Evolutionary conservation across 768 basidiomycete genomes (phyloP), one percentile per base, ranked within the genome.

Genomic region (Zangia roseola): DNA sequence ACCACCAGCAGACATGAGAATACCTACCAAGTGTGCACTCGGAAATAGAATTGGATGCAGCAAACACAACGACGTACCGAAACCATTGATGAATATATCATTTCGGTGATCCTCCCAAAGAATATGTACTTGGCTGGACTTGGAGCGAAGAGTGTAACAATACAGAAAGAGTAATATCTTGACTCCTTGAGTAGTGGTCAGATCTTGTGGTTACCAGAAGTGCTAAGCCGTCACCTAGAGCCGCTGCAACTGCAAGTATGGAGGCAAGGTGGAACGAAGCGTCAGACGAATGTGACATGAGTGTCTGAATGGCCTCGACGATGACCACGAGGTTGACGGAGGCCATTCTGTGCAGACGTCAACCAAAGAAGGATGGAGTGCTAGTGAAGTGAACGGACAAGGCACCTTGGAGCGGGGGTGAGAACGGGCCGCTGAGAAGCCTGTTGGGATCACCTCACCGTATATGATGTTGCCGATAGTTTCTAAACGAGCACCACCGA

Each of bases 91-190:
- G 63, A 82, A 89, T n/a, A 93, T 64, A 60, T 95, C 95, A 60
- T 94, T 97, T 56, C 94, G 77, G 56, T 97, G 94, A 63, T 98
- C 95, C 67, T 97, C 91, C 93, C 92, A 97, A 24, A 97, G 78
- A n/a, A 97, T 82, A 39, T 82, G 81, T 3, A 99, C 95, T 69
- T 99, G 97, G 59, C 90, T 94, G 6, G 89, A 93, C 54, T 80
- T 82, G 26, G 77, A 78, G 24, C 91, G 83, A 38, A 95, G 76
- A 4, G 89, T 77, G 59, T 73, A 81, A 67, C 94, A 94, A 69
- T 93, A 97, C 5, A 93, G 31, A 71, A 98, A 98, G 36, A 99
- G 79, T 0, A 84, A 37, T 39, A 92, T 76, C 69, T 99, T 99
- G 54, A 90, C 83, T 42, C 78, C 91, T 93, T 9, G n/a, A 40